phyloP scores from a whole-genome alignment of 2,329 filamentous ascomycete genomes.

The Lomentospora prolificans region DNA sequence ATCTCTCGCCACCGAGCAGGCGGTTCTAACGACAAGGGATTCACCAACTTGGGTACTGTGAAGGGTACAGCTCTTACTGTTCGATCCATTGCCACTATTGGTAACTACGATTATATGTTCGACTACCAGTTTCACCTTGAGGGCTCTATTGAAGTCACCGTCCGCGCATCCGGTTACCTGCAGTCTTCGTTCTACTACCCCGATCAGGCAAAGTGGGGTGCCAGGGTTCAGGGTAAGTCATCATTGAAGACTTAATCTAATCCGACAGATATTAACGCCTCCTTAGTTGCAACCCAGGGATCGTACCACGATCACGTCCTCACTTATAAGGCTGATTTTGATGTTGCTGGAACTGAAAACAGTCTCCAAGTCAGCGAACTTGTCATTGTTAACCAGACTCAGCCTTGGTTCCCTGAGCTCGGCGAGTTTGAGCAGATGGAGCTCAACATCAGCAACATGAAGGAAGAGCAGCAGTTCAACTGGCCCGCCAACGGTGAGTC shows the following conservation, averaged over 20 bases:
- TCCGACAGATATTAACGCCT: not conserved
- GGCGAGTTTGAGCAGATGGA: conserved; percentile 25
- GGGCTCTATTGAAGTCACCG: conserved; percentile 26
- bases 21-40: conserved; percentile 17
- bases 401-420: conserved; percentile 27
- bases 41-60: conserved; percentile 20
- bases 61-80: conserved; percentile 20
- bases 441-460: conserved; percentile 15
- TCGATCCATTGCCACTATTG: conserved; percentile 21
- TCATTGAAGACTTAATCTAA: not conserved
- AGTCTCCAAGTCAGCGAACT: conserved; percentile 23
- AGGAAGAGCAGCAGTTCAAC: conserved; percentile 19
- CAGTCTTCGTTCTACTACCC: conserved; percentile 23
- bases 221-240: conserved; percentile 20
- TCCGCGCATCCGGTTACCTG: conserved; percentile 29
- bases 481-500: conserved; percentile 34
- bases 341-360: conserved; percentile 25
- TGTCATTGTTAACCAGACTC: conserved; percentile 19
- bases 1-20: conserved; percentile 24
- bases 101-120: conserved; percentile 34
- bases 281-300: conserved; percentile 18
- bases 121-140: conserved; percentile 25
- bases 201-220: conserved; percentile 23
- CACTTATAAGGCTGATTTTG: conserved; percentile 30
- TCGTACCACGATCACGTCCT: conserved; percentile 29